A percentile compares a stretch with the other conserved stretches of the same genome.
phyloP scores from a whole-genome alignment of 2,329 filamentous ascomycete genomes.

The Periconia sp. region DNA sequence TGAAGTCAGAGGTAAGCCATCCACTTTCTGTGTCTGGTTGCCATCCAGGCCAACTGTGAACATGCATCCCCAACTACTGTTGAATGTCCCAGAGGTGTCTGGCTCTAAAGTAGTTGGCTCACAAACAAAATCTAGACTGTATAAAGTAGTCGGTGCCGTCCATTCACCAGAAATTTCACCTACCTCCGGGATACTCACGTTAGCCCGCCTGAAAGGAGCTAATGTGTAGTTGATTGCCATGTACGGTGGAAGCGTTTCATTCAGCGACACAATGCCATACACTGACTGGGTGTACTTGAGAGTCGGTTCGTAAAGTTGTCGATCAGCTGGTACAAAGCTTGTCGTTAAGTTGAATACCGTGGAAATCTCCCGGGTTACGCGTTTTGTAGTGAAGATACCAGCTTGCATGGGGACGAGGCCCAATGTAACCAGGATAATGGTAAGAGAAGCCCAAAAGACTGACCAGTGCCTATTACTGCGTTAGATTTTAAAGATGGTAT shows the following conservation, averaged over 20 bases:
- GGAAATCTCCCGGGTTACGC: slow-evolving; percentile 21
- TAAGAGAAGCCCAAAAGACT: slow-evolving; percentile 51
- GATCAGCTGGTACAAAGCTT: slow-evolving; percentile 21
- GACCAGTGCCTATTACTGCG: slow-evolving; percentile 52
- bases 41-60: slow-evolving; percentile 8
- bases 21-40: slow-evolving; percentile 11
- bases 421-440: slow-evolving; percentile 58
- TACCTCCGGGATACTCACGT: slow-evolving; percentile 7
- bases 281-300: slow-evolving; percentile 47
- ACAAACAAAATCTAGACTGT: slow-evolving; percentile 39
- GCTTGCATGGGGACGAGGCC: slow-evolving; percentile 58
- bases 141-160: slow-evolving; percentile 31
- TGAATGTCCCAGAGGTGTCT: slow-evolving; percentile 7
- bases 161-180: slow-evolving; percentile 15
- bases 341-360: slow-evolving; percentile 21
- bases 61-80: slow-evolving; percentile 26
- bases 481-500: neutral
- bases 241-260: slow-evolving; percentile 48
- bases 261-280: slow-evolving; percentile 52
- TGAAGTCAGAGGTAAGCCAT: neutral
- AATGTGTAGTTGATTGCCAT: slow-evolving; percentile 49
- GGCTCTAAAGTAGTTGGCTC: slow-evolving; percentile 14
- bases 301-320: slow-evolving; percentile 38
- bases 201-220: slow-evolving; percentile 45
- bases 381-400: slow-evolving; percentile 51